Conservation (phyloP, 495 filamentous ascomycete genomes). For the Monascus purpureus region DNA sequence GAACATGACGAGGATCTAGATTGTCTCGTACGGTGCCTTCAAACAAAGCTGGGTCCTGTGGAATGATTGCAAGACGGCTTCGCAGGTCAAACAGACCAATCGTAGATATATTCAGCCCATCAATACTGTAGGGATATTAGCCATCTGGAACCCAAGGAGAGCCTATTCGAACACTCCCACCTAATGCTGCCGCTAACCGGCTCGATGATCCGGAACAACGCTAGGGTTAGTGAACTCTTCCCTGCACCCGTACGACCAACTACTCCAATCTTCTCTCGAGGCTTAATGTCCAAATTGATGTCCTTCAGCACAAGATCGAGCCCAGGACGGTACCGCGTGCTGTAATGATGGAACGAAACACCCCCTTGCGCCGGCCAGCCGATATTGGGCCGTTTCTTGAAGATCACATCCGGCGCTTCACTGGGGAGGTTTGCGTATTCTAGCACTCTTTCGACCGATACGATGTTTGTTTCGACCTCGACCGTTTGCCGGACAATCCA, state of each 20-base stretch:
- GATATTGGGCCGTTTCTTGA: slow-evolving; percentile 68
- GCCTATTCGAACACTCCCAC: slow-evolving; percentile 12
- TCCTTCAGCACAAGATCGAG: slow-evolving; percentile 88
- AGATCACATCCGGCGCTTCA: slow-evolving; percentile 91
- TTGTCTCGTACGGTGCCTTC: slow-evolving; percentile 95
- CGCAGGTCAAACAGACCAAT: slow-evolving; percentile 86
- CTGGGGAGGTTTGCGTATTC: slow-evolving; percentile 90
- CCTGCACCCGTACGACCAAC: slow-evolving; percentile 94
- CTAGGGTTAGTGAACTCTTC: slow-evolving; percentile 88
- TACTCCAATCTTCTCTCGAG: slow-evolving; percentile 95
- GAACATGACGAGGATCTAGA: slow-evolving; percentile 84
- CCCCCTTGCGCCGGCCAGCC: slow-evolving; percentile 88
- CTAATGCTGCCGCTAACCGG: slow-evolving; percentile 62
- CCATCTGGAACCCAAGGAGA: background rate
- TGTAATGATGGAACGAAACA: slow-evolving; percentile 86
- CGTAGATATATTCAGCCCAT: slow-evolving; percentile 72
- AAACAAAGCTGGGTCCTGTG: slow-evolving; percentile 94
- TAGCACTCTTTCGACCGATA: slow-evolving; percentile 93
- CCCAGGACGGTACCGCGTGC: slow-evolving; percentile 76
- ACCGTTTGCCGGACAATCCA: slow-evolving; percentile 99
- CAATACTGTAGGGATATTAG: slow-evolving; percentile 42
- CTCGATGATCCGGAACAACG: slow-evolving; percentile 94
- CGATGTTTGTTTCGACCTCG: slow-evolving; percentile 98
- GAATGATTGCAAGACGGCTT: slow-evolving; percentile 89
- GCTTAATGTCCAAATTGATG: slow-evolving; percentile 80